Base-by-base conservation (phyloP, 306 rosid genomes). In the Clitoria ternatea region DNA sequence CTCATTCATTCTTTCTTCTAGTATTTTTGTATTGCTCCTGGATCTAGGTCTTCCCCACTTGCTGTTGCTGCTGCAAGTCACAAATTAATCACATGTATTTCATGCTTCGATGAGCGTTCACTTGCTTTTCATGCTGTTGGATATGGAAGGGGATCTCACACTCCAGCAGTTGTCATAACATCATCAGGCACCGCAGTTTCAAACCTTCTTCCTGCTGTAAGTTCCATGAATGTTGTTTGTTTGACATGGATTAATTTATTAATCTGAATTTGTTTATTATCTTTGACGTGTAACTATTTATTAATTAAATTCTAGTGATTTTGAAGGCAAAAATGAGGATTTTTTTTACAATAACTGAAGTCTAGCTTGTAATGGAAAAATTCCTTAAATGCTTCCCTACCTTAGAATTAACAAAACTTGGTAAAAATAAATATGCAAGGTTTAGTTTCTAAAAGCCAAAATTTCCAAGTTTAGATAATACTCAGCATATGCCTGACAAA, bases 141-240 rank as follows among this genome's bases (percentile, higher is more conserved):
- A 60, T 94, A 87, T 80, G 96, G 90, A 75, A 88, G 88, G 85
- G 98, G 98, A 74, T 94, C 90, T 81, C 88, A 75, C 79, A 81
- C 75, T 56, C 97, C 98, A 44, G 98, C 98, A 12, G 96, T 90
- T 37, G 84, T 93, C 77, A 85, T 93, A 82, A 88, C 98, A 19
- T 86, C 98, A 69, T 93, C 98, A 12, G 98, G 98, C 77, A 90
- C 98, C 69, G 98, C 98, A 30, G 97, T 87, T 85, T 93, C 98
- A 61, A 93, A 93, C 82, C 97, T 93, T 78, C 85, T 87, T 78
- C 98, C 98, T 17, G 98, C 98, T 65, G 98, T 93, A 79, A 87
- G 98, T 90, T 76, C 70, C 44, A 48, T 33, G 40, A 69, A 4
- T 19, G 23, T 47, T 60, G 27, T 49, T 23, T 35, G 19, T 55